phyloP scores from a whole-genome alignment of 768 basidiomycete genomes.

The Ephemerocybe angulata region DNA sequence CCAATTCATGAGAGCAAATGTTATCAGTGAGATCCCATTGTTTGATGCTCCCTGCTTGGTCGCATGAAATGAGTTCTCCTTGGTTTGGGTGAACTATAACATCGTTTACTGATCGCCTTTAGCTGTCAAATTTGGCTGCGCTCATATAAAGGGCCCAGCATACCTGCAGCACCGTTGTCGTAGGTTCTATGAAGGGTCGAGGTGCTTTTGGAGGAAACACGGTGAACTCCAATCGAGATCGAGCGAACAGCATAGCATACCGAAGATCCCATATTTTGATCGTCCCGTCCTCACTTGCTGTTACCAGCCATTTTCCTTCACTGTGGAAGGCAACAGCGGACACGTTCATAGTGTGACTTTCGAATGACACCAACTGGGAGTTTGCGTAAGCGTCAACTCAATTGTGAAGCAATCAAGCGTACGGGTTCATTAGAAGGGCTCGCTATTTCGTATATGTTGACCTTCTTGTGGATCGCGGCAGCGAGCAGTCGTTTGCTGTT shows the following conservation, averaged over 20 bases:
- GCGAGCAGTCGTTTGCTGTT: constrained; percentile 87
- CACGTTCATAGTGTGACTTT: constrained; percentile 89
- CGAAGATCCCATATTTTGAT: constrained; percentile 99
- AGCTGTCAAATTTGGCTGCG: constrained; percentile 13
- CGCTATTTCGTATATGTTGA: constrained; percentile 85
- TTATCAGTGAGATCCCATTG: constrained; percentile 99
- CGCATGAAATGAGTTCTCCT: constrained; percentile 96
- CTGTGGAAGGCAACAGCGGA: constrained; percentile 93
- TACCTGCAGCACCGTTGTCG: constrained; percentile 89
- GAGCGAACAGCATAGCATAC: constrained; percentile 39
- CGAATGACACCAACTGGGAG: constrained; percentile 75
- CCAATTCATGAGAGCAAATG: constrained; percentile 93
- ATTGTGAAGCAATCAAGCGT: too few relatives aligned
- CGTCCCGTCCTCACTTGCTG: constrained; percentile 94
- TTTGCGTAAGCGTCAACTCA: too few relatives aligned
- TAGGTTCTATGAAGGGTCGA: constrained; percentile 90
- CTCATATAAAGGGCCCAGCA: constrained; percentile 7
- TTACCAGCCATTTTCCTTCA: constrained; percentile 98
- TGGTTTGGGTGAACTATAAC: constrained; percentile 97
- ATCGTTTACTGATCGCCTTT: constrained; percentile 70
- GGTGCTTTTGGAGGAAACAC: constrained; percentile 48
- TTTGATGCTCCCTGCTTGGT: constrained; percentile 96
- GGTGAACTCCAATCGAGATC: constrained; percentile 8
- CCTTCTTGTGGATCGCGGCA: constrained; percentile 94
- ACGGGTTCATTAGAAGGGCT: constrained; percentile 55